Conservation (phyloP, 2,329 filamentous ascomycete species). For the Decorospora gaudefroyi region DNA sequence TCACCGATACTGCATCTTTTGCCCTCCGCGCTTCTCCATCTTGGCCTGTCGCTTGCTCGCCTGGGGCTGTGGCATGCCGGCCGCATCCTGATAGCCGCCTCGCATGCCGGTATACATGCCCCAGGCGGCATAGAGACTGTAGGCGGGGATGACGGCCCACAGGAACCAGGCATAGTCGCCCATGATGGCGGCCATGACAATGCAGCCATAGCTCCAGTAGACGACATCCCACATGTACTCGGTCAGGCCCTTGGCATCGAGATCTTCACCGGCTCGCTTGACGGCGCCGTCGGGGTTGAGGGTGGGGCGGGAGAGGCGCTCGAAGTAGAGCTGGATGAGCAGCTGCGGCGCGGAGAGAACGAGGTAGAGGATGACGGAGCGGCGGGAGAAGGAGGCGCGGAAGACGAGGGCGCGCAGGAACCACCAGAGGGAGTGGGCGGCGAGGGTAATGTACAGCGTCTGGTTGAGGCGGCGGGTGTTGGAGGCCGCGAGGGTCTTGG, state of each 20-base stretch:
- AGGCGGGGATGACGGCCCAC: conserved; percentile 57
- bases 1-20: conserved; percentile 55
- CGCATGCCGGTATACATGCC: conserved; percentile 53
- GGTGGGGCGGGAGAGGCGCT: conserved; percentile 78
- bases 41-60: conserved; percentile 57
- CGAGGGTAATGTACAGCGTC: conserved; percentile 76
- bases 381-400: conserved; percentile 61
- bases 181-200: conserved; percentile 71
- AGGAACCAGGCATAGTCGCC: conserved; percentile 80
- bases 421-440: conserved; percentile 75
- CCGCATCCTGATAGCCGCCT: conserved; percentile 50
- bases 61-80: conserved; percentile 43
- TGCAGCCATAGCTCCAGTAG: conserved; percentile 88
- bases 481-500: conserved; percentile 70
- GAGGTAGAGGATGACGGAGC: conserved; percentile 66
- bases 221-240: conserved; percentile 98
- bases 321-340: conserved; percentile 81
- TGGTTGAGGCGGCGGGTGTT: conserved; percentile 78
- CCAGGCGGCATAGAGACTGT: conserved; percentile 53
- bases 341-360: conserved; percentile 75
- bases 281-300: conserved; percentile 67
- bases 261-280: conserved; percentile 79
- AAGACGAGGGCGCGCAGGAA: conserved; percentile 68
- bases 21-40: conserved; percentile 58
- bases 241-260: conserved; percentile 83